Evolutionary conservation across 441 rosid species (phyloP).

Genomic region (Hura crepitans): DNA sequence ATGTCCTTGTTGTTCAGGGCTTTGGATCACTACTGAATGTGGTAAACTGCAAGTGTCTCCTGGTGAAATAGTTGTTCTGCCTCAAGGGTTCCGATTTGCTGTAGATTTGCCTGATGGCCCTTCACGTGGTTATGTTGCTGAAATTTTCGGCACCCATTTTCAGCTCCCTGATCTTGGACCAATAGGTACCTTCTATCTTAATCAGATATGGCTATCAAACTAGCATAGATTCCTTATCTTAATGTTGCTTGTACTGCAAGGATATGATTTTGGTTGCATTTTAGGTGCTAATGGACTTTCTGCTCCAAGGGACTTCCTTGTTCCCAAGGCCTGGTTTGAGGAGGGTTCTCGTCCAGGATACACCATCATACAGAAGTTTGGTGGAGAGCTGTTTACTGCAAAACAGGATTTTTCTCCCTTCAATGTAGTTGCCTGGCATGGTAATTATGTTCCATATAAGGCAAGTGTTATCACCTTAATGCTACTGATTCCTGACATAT

Average conservation of each 20-base stretch:
- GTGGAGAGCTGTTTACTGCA: constrained; percentile 79
- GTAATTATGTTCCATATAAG: constrained; percentile 91
- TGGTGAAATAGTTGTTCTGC: constrained; percentile 80
- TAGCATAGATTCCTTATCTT: constrained; percentile 9
- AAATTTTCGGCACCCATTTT: constrained; percentile 87
- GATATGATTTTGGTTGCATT: constrained; percentile 21
- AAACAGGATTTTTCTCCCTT: constrained; percentile 94
- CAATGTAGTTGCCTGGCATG: constrained; percentile 98
- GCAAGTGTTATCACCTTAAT: constrained; percentile 30
- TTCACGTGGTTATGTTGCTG: constrained; percentile 88
- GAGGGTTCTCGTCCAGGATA: constrained; percentile 59
- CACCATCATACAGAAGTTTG: constrained; percentile 72
- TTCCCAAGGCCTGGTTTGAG: constrained; percentile 83
- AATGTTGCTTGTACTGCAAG: neutral
- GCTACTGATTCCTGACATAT: constrained; percentile 1
- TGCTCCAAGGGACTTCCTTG: constrained; percentile 85
- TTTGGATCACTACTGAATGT: constrained; percentile 91
- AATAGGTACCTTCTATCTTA: constrained; percentile 49
- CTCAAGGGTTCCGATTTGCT: constrained; percentile 84
- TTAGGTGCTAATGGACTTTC: constrained; percentile 98
- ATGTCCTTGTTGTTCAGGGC: constrained; percentile 42
- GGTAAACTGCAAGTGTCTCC: constrained; percentile 82
- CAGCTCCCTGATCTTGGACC: constrained; percentile 99
- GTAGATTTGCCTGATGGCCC: constrained; percentile 77
- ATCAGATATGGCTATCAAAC: constrained; percentile 16